These are phyloP conservation scores for Amanita polypyramis DNA, from an alignment of 768 basidiomycete genomes.

Conservation along the genomic window DNA sequence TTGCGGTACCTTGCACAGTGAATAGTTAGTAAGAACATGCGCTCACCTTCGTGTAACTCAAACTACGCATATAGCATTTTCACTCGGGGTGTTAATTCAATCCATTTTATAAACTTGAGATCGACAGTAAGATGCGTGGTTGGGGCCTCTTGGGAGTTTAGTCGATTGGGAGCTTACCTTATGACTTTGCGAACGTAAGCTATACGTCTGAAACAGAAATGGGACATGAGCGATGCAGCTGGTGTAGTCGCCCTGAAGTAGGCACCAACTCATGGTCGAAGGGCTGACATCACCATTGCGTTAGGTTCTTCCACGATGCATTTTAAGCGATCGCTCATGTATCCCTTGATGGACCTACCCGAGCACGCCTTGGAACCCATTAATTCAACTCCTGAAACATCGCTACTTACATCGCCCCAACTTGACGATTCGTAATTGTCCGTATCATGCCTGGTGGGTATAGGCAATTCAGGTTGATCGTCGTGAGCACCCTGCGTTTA, in stretches of 20 bases:
- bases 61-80: neutral
- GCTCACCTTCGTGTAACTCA: constrained; percentile 37
- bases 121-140: constrained; percentile 63
- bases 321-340: constrained; percentile 10
- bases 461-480: no score
- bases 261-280: neutral
- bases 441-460: no score
- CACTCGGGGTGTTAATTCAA: constrained; percentile 17
- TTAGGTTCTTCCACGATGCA: constrained; percentile 67
- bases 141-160: constrained; percentile 8
- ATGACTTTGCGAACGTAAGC: constrained; percentile 52
- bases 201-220: constrained; percentile 36
- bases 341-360: neutral
- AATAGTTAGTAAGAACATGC: no score
- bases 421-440: no score
- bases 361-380: no score
- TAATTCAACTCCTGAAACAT: no score
- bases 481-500: no score
- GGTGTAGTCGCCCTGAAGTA: neutral
- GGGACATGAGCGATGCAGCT: constrained; percentile 10
- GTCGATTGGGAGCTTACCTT: constrained; percentile 18
- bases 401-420: no score
- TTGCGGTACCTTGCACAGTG: constrained; percentile 5
- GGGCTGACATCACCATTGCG: constrained; percentile 60
- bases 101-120: constrained; percentile 70